Conservation (phyloP, 768 basidiomycete species). For the Brasilioporus rufonigricans region DNA sequence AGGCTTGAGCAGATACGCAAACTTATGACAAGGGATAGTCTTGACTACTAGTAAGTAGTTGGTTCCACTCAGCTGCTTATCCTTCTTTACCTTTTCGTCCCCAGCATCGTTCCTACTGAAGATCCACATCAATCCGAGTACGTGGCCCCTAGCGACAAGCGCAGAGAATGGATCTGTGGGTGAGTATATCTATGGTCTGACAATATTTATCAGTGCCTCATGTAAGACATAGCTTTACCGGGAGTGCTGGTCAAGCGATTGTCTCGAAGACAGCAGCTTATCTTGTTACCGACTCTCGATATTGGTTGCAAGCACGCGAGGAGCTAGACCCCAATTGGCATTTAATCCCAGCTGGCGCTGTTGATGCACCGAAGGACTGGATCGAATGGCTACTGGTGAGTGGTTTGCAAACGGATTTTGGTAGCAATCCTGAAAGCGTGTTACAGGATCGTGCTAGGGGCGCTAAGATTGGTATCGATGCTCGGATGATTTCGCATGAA, state of each 20-base stretch:
- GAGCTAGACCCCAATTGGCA: constrained; percentile 76
- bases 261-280: constrained; percentile 67
- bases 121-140: constrained; percentile 87
- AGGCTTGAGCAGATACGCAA: constrained; percentile 61
- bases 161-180: constrained; percentile 78
- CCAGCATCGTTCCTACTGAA: constrained; percentile 73
- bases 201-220: constrained; percentile 17
- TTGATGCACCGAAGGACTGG: constrained; percentile 66
- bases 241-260: constrained; percentile 70
- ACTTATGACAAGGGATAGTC: constrained; percentile 61
- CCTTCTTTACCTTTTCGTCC: constrained; percentile 8
- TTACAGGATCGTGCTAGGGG: constrained; percentile 39
- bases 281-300: constrained; percentile 76
- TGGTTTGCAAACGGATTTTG: constrained; percentile 3
- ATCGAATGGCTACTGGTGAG: constrained; percentile 72
- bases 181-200: constrained; percentile 39
- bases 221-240: constrained; percentile 49
- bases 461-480: constrained; percentile 75
- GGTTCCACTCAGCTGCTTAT: not conserved
- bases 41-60: constrained; percentile 72
- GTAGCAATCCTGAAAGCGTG: constrained; percentile 4
- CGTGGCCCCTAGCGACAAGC: constrained; percentile 71
- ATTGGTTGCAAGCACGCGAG: constrained; percentile 75
- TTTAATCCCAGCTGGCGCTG: constrained; percentile 54
- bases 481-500: constrained; percentile 76